Percentiles rank a stretch among this genome's conserved stretches.
These are phyloP conservation scores for Anthracocystis walkeri DNA, from an alignment of 1,284 basidiomycete species.

Conservation along the genomic window DNA sequence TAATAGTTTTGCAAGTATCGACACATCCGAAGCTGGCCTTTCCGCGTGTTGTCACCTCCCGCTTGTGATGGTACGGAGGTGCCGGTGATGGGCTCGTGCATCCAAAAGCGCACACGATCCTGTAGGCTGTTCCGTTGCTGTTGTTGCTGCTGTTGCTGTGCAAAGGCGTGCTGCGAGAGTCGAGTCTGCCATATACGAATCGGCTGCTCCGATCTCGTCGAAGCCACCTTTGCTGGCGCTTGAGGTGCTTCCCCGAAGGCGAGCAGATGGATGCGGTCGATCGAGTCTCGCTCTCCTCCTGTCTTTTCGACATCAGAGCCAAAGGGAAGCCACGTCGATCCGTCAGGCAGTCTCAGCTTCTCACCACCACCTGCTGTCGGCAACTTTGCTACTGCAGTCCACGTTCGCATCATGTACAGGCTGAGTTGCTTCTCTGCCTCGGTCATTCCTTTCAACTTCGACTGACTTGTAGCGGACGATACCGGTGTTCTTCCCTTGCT, in stretches of 20 bases:
- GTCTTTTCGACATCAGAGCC: neutral
- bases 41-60: neutral
- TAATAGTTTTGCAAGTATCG: slow-evolving; percentile 42
- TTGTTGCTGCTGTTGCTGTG: slow-evolving; percentile 5
- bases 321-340: slow-evolving; percentile 18
- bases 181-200: slow-evolving; percentile 24
- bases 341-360: slow-evolving; percentile 18
- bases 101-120: slow-evolving; percentile 39
- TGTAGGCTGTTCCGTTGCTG: slow-evolving; percentile 10
- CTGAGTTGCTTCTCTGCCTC: slow-evolving; percentile 30
- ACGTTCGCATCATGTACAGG: slow-evolving; percentile 40
- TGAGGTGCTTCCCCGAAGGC: slow-evolving; percentile 36
- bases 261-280: slow-evolving; percentile 21
- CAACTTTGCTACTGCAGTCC: slow-evolving; percentile 29
- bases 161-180: slow-evolving; percentile 30
- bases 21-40: slow-evolving; percentile 7
- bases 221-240: slow-evolving; percentile 1
- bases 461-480: neutral
- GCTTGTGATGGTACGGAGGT: slow-evolving; percentile 6
- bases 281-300: neutral
- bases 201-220: neutral
- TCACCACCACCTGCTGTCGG: neutral
- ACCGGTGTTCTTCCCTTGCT: neutral
- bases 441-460: slow-evolving; percentile 19
- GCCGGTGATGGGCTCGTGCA: slow-evolving; percentile 34